A percentile compares a stretch with the other conserved stretches of the same genome.
Conservation (phyloP, 306 rosid species). For the Acacia crassicarpa region DNA sequence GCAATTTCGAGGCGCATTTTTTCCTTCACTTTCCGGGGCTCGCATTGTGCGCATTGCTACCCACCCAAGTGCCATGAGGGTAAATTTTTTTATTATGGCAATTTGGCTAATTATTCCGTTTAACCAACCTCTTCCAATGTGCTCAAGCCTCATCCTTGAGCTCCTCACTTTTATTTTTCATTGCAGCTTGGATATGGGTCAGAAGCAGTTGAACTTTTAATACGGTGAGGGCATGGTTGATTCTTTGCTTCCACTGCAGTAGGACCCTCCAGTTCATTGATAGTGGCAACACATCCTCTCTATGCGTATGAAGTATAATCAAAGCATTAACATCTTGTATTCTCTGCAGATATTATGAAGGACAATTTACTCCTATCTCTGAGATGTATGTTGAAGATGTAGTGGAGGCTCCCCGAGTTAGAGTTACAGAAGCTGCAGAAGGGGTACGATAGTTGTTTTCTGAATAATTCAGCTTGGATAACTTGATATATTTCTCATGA, state of each 20-base stretch:
- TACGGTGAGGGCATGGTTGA: constrained; percentile 62
- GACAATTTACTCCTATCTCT: constrained; percentile 77
- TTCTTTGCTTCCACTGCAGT: constrained; percentile 7
- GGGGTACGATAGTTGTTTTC: constrained; percentile 45
- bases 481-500: constrained; percentile 1
- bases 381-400: constrained; percentile 62
- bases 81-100: constrained; percentile 31
- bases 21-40: constrained; percentile 91
- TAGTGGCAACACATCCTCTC: background rate
- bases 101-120: constrained; percentile 22
- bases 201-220: constrained; percentile 90
- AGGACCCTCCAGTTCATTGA: background rate
- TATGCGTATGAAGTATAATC: background rate
- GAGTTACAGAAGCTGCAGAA: constrained; percentile 85
- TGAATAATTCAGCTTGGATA: constrained; percentile 6
- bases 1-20: constrained; percentile 81
- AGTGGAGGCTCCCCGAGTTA: constrained; percentile 46
- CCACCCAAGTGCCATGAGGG: constrained; percentile 95
- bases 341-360: constrained; percentile 83
- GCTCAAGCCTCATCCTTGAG: background rate
- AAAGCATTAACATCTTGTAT: constrained; percentile 13
- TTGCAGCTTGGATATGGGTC: constrained; percentile 96
- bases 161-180: constrained; percentile 16
- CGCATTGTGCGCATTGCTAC: constrained; percentile 98
- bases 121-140: constrained; percentile 21